phyloP scores from a whole-genome alignment of 306 rosid genomes.

The Quercus rubra region DNA sequence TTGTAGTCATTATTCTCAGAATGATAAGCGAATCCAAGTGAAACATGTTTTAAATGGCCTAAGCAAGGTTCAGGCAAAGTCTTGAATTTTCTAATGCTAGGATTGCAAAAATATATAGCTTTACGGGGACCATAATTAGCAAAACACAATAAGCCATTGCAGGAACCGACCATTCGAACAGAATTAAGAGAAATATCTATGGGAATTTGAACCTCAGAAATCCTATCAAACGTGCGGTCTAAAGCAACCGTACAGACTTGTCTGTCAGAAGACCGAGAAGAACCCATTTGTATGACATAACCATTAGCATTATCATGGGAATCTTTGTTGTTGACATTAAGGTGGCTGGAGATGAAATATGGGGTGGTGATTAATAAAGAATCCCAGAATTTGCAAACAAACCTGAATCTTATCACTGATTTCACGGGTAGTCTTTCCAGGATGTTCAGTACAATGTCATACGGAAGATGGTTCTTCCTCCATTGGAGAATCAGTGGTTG shows the following conservation, averaged over 20 bases:
- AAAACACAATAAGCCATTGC: neutral
- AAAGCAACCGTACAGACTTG: neutral
- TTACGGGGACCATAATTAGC: neutral
- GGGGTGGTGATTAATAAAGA: neutral
- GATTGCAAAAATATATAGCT: neutral
- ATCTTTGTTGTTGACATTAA: neutral
- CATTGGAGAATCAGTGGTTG: neutral
- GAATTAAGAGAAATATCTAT: neutral
- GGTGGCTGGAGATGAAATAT: neutral
- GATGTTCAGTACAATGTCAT: neutral
- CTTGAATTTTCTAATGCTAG: neutral
- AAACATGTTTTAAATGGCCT: too few relatives aligned
- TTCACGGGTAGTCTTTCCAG: neutral
- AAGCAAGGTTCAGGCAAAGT: neutral
- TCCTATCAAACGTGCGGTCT: neutral
- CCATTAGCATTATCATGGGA: too few relatives aligned
- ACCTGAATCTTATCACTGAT: neutral
- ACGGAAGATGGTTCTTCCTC: neutral
- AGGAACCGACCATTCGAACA: neutral
- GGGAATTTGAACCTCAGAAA: neutral
- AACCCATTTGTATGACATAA: neutral
- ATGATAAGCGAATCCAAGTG: neutral
- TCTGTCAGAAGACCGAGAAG: too few relatives aligned
- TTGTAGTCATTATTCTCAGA: too few relatives aligned
- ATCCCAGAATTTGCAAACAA: neutral